Percentiles rank a stretch among this genome's conserved stretches.
These are phyloP conservation scores for Wickerhamiella qilinensis DNA, from an alignment of 805 yeast genomes.

Conservation along the genomic window DNA sequence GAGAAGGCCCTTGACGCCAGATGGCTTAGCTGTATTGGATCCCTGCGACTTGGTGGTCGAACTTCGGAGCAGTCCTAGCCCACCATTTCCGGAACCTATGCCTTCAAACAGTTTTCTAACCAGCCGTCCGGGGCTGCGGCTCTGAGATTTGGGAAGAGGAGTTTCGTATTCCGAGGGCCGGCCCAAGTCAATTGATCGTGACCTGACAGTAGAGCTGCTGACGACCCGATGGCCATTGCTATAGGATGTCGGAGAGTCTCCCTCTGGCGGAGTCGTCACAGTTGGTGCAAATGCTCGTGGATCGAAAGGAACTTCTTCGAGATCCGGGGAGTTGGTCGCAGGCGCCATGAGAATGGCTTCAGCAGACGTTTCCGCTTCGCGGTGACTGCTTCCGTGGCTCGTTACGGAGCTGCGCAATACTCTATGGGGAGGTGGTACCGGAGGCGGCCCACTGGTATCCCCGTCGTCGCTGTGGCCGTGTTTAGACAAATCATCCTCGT, in stretches of 20 bases:
- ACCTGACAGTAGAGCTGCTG: constrained; percentile 2
- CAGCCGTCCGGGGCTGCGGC: constrained; percentile 1
- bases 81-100: background rate
- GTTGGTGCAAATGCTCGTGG: constrained; percentile 4
- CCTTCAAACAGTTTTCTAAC: constrained; percentile 6
- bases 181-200: constrained; percentile 5
- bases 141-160: background rate
- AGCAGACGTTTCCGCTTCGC: background rate
- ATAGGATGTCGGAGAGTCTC: background rate
- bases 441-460: too few species aligned
- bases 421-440: constrained; percentile 1
- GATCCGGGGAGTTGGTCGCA: constrained; percentile 6
- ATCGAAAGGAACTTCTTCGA: constrained; percentile 15
- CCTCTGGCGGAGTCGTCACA: background rate
- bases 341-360: background rate
- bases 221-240: background rate
- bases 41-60: background rate
- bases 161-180: background rate
- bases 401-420: background rate
- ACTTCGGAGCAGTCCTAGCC: background rate
- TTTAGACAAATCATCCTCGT: background rate
- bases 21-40: background rate
- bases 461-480: too few species aligned
- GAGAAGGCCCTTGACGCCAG: background rate
- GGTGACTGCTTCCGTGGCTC: background rate